Conservation (phyloP, 768 basidiomycete species). For the Ephemerocybe angulata region DNA sequence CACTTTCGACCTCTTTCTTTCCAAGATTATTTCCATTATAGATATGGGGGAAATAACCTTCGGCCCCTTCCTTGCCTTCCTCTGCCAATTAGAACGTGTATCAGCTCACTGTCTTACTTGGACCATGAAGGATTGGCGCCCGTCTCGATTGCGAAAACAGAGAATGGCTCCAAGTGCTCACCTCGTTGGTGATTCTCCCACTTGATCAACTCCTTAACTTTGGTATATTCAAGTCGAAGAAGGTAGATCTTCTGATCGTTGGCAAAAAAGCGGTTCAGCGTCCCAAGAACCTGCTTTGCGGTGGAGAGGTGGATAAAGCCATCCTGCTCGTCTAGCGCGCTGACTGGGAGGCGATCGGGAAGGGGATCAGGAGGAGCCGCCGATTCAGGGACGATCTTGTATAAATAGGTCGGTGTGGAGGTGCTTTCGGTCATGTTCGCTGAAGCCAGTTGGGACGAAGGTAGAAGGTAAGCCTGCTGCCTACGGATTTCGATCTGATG, state of each 20-base stretch:
- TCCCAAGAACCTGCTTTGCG: constrained; percentile 44
- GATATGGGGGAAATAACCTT: constrained; percentile 52
- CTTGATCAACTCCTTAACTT: constrained; percentile 36
- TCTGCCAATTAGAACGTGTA: constrained; percentile 18
- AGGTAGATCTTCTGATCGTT: constrained; percentile 38
- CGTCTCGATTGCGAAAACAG: background rate
- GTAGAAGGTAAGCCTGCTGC: too few species aligned
- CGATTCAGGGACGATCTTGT: constrained; percentile 53
- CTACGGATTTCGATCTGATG: too few species aligned
- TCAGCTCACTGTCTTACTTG: background rate
- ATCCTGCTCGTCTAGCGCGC: constrained; percentile 41
- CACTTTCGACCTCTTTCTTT: constrained; percentile 41
- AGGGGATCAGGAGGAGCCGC: constrained; percentile 38
- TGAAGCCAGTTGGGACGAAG: background rate
- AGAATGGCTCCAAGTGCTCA: constrained; percentile 22
- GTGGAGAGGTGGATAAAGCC: constrained; percentile 59
- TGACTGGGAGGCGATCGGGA: constrained; percentile 46
- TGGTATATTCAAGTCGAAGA: constrained; percentile 39
- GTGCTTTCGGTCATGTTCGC: background rate
- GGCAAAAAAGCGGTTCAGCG: constrained; percentile 44
- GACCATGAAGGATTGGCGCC: background rate
- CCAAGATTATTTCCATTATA: constrained; percentile 47
- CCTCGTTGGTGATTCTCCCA: constrained; percentile 48
- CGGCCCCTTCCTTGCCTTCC: constrained; percentile 39
- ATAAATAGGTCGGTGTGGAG: constrained; percentile 48